These are phyloP conservation scores for Boletus patriciae DNA, from an alignment of 768 basidiomycete genomes.

Conservation along the genomic window DNA sequence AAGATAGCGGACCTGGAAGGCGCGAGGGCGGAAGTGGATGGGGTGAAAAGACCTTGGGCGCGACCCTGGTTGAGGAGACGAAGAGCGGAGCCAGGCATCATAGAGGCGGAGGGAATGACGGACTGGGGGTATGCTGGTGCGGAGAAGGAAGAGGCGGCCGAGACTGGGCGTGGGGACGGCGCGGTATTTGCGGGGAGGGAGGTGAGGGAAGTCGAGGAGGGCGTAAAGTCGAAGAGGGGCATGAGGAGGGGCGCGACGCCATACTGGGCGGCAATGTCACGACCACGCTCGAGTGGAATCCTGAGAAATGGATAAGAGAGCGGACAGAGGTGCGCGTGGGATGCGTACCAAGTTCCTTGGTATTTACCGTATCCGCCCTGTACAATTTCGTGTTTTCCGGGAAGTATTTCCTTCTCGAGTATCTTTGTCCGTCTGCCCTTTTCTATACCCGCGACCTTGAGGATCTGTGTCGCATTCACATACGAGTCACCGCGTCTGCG, in stretches of 20 bases:
- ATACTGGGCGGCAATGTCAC: conserved; percentile 89
- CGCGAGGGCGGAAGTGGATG: conserved; percentile 66
- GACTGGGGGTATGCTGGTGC: conserved; percentile 53
- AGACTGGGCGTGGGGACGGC: conserved; percentile 62
- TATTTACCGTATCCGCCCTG: conserved; percentile 99
- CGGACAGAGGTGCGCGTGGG: conserved; percentile 1
- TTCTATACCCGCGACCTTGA: conserved; percentile 98
- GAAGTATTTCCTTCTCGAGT: conserved; percentile 92
- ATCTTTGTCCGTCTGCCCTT: conserved; percentile 97
- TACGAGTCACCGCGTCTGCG: conserved; percentile 90
- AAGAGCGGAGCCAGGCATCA: conserved; percentile 85
- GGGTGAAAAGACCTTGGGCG: conserved; percentile 83
- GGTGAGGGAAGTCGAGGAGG: conserved; percentile 67
- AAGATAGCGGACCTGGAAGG: conserved; percentile 47
- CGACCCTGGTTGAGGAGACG: conserved; percentile 82
- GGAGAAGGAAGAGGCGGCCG: conserved; percentile 68
- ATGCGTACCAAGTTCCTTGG: conserved; percentile 92
- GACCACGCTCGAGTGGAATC: conserved; percentile 94
- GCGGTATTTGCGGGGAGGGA: conserved; percentile 54
- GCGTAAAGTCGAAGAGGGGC: conserved; percentile 92
- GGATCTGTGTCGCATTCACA: conserved; percentile 98
- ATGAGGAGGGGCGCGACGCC: conserved; percentile 85
- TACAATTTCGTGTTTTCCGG: conserved; percentile 95
- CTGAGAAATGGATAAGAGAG: conserved; percentile 41
- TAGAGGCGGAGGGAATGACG: conserved; percentile 73